phyloP scores from a whole-genome alignment of 2,329 filamentous ascomycete genomes.

The Venturia oleaginea region DNA sequence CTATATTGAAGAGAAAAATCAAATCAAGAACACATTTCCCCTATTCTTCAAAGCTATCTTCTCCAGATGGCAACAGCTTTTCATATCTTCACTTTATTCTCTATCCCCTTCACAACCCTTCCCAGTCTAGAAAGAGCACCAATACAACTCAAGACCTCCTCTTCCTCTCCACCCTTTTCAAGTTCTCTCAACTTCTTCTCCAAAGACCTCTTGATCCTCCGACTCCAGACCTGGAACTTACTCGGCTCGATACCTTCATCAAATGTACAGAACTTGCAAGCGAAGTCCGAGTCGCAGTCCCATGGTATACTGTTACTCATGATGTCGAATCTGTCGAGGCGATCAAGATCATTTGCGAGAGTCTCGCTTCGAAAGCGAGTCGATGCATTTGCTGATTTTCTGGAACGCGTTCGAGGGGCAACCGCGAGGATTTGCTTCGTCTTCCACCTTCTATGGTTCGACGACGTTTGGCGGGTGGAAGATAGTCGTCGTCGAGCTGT shows the following conservation, averaged over 20 bases:
- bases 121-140: not conserved
- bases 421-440: constrained; percentile 27
- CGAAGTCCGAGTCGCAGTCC: not conserved
- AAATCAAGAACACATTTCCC: too few relatives aligned
- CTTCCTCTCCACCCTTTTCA: not conserved
- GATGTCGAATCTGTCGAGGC: not conserved
- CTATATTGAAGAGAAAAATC: too few relatives aligned
- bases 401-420: constrained; percentile 32
- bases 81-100: not conserved
- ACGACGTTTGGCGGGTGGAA: constrained; percentile 18
- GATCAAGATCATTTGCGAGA: not conserved
- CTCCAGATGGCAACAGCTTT: not conserved
- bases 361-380: constrained; percentile 2
- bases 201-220: not conserved
- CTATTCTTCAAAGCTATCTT: too few relatives aligned
- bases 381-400: constrained; percentile 22
- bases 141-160: not conserved
- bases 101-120: not conserved
- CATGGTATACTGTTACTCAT: not conserved
- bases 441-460: constrained; percentile 18
- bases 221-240: not conserved
- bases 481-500: constrained; percentile 13
- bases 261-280: not conserved
- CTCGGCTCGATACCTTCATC: not conserved
- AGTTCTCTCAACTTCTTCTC: not conserved